phyloP scores from a whole-genome alignment of 148 eudicot genomes.

The Silene conica region DNA sequence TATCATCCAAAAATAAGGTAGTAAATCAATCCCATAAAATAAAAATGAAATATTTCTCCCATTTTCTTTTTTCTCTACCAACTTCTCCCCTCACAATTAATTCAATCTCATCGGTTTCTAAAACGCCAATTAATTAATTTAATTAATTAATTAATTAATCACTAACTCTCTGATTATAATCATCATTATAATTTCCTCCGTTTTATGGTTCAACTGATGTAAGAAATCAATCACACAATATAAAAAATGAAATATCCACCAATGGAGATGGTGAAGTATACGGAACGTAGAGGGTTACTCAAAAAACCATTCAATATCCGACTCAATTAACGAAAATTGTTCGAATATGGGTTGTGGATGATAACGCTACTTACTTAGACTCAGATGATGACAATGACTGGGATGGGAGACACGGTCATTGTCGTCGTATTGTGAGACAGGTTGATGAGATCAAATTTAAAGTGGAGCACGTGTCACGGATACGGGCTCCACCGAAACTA shows the following conservation, averaged over 20 bases:
- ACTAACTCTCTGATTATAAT: no score
- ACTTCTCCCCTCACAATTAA: not conserved
- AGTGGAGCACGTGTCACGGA: conserved; percentile 1
- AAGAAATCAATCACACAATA: no score
- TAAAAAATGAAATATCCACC: not conserved
- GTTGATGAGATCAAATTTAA: conserved; percentile 43
- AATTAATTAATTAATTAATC: not conserved
- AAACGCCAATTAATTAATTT: not conserved
- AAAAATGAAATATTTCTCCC: no score
- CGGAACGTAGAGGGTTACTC: conserved; percentile 10
- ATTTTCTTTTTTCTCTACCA: conserved; percentile 1
- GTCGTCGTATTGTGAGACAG: conserved; percentile 28
- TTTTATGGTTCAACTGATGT: not conserved
- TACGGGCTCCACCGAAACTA: no score
- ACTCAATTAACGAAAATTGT: conserved; percentile 27
- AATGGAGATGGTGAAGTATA: conserved; percentile 5
- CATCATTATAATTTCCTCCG: not conserved
- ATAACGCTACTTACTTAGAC: conserved; percentile 53
- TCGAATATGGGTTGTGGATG: conserved; percentile 38
- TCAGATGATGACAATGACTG: conserved; percentile 43
- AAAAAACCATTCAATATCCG: not conserved
- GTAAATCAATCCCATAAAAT: no score
- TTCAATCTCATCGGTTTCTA: no score
- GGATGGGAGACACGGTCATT: no score
- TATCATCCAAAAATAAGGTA: no score